Evolutionary conservation across 441 rosid species (phyloP).

Genomic region (Populus hybrid): DNA sequence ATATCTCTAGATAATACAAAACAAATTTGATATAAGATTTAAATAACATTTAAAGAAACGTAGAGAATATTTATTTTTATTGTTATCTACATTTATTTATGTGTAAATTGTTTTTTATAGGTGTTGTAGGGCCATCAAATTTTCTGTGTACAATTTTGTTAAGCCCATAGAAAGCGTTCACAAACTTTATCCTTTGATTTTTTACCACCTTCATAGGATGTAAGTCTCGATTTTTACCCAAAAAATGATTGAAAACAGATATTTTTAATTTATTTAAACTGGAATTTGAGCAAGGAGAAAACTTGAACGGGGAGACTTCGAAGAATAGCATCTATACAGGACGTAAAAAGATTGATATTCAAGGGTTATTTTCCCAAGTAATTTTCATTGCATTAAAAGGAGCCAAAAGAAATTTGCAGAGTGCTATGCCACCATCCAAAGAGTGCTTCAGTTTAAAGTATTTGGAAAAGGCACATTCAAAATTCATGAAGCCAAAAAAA

Average conservation of each 20-base stretch:
- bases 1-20: too few relatives aligned
- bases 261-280: background rate
- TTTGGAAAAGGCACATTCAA: slow-evolving; percentile 14
- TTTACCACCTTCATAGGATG: too few relatives aligned
- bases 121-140: too few relatives aligned
- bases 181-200: too few relatives aligned
- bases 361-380: slow-evolving; percentile 19
- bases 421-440: background rate
- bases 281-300: background rate
- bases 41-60: too few relatives aligned
- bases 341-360: slow-evolving; percentile 5
- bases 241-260: background rate
- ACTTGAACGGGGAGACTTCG: slow-evolving; percentile 7
- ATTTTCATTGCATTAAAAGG: slow-evolving; percentile 21
- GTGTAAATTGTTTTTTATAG: too few relatives aligned
- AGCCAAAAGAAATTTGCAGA: slow-evolving; percentile 22
- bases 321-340: slow-evolving; percentile 14
- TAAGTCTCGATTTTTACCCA: too few relatives aligned
- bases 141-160: too few relatives aligned
- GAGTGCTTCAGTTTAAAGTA: slow-evolving; percentile 16
- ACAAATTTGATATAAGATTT: too few relatives aligned
- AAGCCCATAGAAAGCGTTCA: too few relatives aligned
- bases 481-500: background rate
- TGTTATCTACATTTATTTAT: too few relatives aligned
- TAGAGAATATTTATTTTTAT: too few relatives aligned